Percentiles rank a stretch among this genome's conserved stretches.
Evolutionary conservation across 1,139 yeast species (phyloP).

Genomic region (Geotrichum bryndzae): DNA sequence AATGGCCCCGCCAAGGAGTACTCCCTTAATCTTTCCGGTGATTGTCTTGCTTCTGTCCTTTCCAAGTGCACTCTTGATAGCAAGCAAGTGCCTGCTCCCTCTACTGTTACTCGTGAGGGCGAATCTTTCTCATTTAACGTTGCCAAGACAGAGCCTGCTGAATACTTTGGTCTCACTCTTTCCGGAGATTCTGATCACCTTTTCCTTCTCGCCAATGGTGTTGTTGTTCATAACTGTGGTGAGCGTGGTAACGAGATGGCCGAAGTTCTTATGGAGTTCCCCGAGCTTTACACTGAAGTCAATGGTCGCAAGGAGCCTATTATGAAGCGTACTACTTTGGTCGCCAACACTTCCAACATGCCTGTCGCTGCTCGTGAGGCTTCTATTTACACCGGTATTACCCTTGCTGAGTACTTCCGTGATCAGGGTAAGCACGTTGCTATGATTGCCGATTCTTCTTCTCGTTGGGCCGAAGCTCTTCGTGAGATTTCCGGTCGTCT

Average conservation of each 20-base stretch:
- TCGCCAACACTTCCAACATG: conserved; percentile 98
- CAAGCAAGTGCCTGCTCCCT: neutral
- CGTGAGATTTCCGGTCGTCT: conserved; percentile 99
- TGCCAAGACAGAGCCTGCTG: neutral
- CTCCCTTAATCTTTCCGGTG: neutral
- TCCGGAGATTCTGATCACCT: conserved; percentile 13
- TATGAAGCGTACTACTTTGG: conserved; percentile 98
- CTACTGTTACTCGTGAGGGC: neutral
- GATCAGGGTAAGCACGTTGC: conserved; percentile 99
- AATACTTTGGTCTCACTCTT: neutral
- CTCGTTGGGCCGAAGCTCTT: conserved; percentile 99
- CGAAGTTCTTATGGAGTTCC: conserved; percentile 98
- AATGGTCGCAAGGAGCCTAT: conserved; percentile 95
- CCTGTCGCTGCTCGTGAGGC: conserved; percentile 99
- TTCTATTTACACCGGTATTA: conserved; percentile 96
- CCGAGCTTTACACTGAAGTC: conserved; percentile 86
- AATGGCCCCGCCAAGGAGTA: neutral
- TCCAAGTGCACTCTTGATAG: neutral
- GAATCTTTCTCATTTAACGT: neutral
- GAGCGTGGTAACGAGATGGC: conserved; percentile 99
- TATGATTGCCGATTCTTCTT: conserved; percentile 99
- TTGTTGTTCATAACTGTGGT: conserved; percentile 46
- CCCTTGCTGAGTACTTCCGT: conserved; percentile 97
- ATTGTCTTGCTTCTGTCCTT: neutral
- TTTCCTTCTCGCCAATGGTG: conserved; percentile 30